Evolutionary conservation across 768 basidiomycete species (phyloP), one percentile per base, ranked within the genome.

Genomic region (Megacollybia marginata): DNA sequence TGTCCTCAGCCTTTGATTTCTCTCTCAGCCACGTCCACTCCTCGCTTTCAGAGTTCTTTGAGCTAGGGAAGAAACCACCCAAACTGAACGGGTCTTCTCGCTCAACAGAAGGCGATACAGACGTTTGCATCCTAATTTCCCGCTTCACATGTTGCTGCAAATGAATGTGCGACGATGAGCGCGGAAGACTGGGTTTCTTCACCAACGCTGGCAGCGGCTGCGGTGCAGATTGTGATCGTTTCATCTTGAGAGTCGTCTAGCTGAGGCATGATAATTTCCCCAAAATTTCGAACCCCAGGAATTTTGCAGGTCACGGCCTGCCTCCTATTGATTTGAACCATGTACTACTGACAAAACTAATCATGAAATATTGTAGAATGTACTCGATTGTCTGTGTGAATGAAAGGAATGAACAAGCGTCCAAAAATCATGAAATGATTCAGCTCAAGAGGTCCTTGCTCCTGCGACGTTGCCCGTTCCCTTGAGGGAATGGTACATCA

Each of bases 401-500:
- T 40, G 38, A 40, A 40, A 44, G 51, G 45, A 49, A 54, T 44
- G 28, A 52, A 49, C 46, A 46, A 38, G 15, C 9, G 53, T 56
- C 58, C 55, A 46, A 51, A 51, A 33, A 33, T 54, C 52, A 48
- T 48, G 50, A 19, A 50, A 42, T 32, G 44, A 32, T 42, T 67
- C 59, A 70, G 50, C 62, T 70, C 55, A 68, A 52, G 44, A 62
- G 62, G 54, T 71, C 71, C 49, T 59, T 63, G 54, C 64, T 68
- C 61, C 64, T 68, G 15, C 67, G 59, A 35, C 59, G 66, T 18
- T 55, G 52, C 34, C 58, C 58, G 36, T 57, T 58, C 31, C 56
- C 56, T 56, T 73, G 70, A 32, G 83, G 83, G 64, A 85, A 85
- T 18, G 83, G 83, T 45, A 85, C 79, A 15, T 66, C 70, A 10